Percentiles rank a stretch among this genome's conserved stretches.
phyloP scores from a whole-genome alignment of 164 flowering plant species.

The Berberis vulgaris region DNA sequence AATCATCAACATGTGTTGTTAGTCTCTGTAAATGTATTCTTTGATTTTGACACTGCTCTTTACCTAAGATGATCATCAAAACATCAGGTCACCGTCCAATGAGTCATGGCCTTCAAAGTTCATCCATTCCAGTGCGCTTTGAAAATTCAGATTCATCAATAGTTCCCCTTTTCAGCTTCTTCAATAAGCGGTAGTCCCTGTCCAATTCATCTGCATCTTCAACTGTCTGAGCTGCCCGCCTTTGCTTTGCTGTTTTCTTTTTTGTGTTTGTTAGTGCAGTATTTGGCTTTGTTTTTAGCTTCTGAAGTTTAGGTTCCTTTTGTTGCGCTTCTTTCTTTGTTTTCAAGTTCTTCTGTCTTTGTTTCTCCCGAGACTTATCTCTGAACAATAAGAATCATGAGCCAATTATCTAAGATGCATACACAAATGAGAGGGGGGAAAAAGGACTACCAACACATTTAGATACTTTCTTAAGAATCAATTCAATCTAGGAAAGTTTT shows the following conservation, averaged over 20 bases:
- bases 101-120: conserved; percentile 3
- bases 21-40: too few relatives aligned
- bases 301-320: conserved; percentile 28
- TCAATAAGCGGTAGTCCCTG: conserved; percentile 70
- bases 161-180: conserved; percentile 70
- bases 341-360: conserved; percentile 68
- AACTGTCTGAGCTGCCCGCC: conserved; percentile 62
- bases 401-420: not conserved
- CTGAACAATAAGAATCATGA: conserved; percentile 22
- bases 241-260: conserved; percentile 79
- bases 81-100: too few relatives aligned
- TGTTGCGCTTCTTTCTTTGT: conserved; percentile 41
- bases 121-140: conserved; percentile 67
- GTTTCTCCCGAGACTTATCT: conserved; percentile 87
- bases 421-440: too few relatives aligned
- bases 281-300: conserved; percentile 25
- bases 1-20: too few relatives aligned
- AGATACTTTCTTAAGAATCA: not conserved
- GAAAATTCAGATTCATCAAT: conserved; percentile 74
- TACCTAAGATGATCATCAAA: too few relatives aligned
- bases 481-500: too few relatives aligned
- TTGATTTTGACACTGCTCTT: too few relatives aligned
- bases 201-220: conserved; percentile 80
- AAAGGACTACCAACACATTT: not conserved
- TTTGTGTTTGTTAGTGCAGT: conserved; percentile 26